phyloP scores from a whole-genome alignment of 805 yeast species.

The Nakazawaea wyomingensis region DNA sequence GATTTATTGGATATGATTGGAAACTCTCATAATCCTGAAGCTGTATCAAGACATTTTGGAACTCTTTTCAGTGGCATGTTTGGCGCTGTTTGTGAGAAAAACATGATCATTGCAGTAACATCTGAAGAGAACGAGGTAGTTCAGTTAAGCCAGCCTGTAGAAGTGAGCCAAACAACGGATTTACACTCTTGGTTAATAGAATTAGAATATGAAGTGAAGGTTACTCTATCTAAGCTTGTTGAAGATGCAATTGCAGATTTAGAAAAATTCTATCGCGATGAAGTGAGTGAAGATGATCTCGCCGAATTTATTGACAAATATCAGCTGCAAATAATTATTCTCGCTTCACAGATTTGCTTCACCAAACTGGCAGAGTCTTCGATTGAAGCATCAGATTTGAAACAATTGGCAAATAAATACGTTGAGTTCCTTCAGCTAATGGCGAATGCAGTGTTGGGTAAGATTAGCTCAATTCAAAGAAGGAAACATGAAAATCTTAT shows the following conservation, averaged over 20 bases:
- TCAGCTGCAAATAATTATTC: conserved; percentile 53
- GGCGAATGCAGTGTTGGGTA: conserved; percentile 26
- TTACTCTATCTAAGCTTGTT: conserved; percentile 37
- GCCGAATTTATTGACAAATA: conserved; percentile 29
- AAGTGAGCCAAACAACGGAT: conserved; percentile 33
- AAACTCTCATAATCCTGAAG: conserved; percentile 38
- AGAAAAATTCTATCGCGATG: conserved; percentile 12
- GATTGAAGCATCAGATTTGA: not conserved
- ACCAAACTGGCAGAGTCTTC: conserved; percentile 35
- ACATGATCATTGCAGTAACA: conserved; percentile 32
- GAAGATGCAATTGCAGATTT: conserved; percentile 26
- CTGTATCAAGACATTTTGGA: conserved; percentile 53
- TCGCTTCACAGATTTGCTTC: conserved; percentile 56
- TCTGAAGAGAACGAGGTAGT: conserved; percentile 69
- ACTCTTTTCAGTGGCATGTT: conserved; percentile 71
- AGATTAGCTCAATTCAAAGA: conserved; percentile 25
- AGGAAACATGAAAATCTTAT: conserved; percentile 54
- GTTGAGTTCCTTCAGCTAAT: conserved; percentile 20
- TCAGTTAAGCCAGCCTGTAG: conserved; percentile 35
- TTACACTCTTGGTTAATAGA: conserved; percentile 58
- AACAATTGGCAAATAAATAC: conserved; percentile 5
- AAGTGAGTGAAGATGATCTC: conserved; percentile 16
- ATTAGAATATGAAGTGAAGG: conserved; percentile 50
- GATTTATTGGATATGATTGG: conserved; percentile 84
- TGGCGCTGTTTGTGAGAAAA: conserved; percentile 29